Conservation (phyloP, 108 stramenopile species). For the Mayamaea pseudoterrestris region DNA sequence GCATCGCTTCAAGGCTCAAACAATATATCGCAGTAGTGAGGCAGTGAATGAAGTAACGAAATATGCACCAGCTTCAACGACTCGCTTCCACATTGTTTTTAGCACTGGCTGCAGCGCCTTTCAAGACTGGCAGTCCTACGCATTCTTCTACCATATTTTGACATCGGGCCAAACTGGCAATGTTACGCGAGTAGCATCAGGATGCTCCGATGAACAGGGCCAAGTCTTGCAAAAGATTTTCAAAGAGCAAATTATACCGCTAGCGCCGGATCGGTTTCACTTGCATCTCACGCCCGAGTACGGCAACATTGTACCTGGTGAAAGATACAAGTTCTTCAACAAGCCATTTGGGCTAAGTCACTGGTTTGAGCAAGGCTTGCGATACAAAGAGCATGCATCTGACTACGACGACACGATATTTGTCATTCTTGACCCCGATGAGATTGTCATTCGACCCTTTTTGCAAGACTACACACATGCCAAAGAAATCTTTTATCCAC, state of each 20-base stretch:
- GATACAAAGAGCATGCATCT: constrained; percentile 29
- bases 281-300: constrained; percentile 71
- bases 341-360: constrained; percentile 84
- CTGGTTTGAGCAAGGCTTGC: constrained; percentile 60
- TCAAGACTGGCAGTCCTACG: constrained; percentile 91
- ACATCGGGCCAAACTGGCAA: constrained; percentile 67
- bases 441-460: constrained; percentile 62
- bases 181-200: constrained; percentile 84
- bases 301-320: not conserved
- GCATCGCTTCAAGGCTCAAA: no score
- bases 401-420: constrained; percentile 50
- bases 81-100: constrained; percentile 8
- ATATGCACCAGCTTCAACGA: no score
- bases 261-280: constrained; percentile 40
- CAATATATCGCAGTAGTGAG: no score
- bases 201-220: constrained; percentile 19
- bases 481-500: not conserved
- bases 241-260: constrained; percentile 17
- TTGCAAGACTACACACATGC: not conserved
- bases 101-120: constrained; percentile 20
- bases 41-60: no score
- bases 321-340: constrained; percentile 72
- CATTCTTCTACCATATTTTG: constrained; percentile 70
- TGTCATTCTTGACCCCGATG: constrained; percentile 74
- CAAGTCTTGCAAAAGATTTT: constrained; percentile 11